phyloP scores from a whole-genome alignment of 2,329 filamentous ascomycete genomes.

The Aschersonia sp. region DNA sequence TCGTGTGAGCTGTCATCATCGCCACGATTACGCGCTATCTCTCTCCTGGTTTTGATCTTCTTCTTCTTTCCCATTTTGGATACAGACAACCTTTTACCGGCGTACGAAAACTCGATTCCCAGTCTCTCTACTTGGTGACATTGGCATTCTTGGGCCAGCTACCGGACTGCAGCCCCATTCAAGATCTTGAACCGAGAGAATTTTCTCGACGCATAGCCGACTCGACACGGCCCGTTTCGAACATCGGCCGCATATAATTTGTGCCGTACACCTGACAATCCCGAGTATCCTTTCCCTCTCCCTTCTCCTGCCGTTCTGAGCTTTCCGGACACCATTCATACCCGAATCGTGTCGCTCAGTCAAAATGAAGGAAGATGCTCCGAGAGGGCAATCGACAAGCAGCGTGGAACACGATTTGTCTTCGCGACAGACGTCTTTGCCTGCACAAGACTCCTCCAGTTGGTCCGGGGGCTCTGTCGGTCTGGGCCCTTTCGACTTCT shows the following conservation, averaged over 20 bases:
- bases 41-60: neutral
- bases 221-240: neutral
- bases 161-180: neutral
- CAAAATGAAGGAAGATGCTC: slow-evolving; percentile 3
- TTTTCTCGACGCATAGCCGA: neutral
- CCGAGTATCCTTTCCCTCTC: neutral
- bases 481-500: slow-evolving; percentile 8
- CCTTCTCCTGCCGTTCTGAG: neutral
- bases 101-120: neutral
- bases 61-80: neutral
- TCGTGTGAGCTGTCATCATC: neutral
- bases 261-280: neutral
- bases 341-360: neutral
- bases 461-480: slow-evolving; percentile 4
- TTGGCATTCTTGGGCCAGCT: neutral
- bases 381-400: slow-evolving; percentile 1
- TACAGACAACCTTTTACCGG: neutral
- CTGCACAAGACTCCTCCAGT: slow-evolving; percentile 4
- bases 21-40: neutral
- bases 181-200: neutral
- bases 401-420: slow-evolving; percentile 2
- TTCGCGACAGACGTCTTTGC: slow-evolving; percentile 2
- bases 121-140: neutral
- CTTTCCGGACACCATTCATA: neutral
- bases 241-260: neutral